Evolutionary conservation across 805 yeast species (phyloP), one percentile per base, ranked within the genome.

Genomic region (Candida arabinofermentans): DNA sequence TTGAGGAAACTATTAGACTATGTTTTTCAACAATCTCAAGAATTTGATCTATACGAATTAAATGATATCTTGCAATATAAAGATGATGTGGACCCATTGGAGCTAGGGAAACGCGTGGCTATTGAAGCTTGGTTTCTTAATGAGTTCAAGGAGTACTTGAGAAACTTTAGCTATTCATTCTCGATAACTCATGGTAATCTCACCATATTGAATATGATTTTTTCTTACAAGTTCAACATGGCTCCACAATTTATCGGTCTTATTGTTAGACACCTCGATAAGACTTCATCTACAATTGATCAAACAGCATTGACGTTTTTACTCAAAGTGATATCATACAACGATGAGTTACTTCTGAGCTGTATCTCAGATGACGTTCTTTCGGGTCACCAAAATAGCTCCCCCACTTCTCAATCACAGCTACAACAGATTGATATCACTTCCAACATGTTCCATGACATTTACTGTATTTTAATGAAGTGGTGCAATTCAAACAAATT

Each of bases 401-500:
- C 35, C 10, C 35, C 35, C 19, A 9, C 24, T 33, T 27, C 39
- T 14, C 33, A 19, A 27, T 33, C 27, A 9, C 33, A 27, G 10
- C 10, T 7, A 14, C 27, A n/a, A 13, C 35, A 18, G 4, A 13
- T n/a, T 6, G 16, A 46, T n/a, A 36, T 34, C 8, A 49, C 47
- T 10, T 27, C 38, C 5, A 55, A 46, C 27, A 29, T 54, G 16
- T 53, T 48, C 40, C 46, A 46, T 13, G 42, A 45, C 6, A 37
- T 54, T 18, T 33, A 27, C 19, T 12, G 34, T 2, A 41, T 46
- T 3, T 34, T 62, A 21, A 36, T 39, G 3, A 18, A 46, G 12
- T 60, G 63, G 62, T 34, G 40, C 9, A 29, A 22, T 5, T 37
- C 21, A 2, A 49, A 57, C 37, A 46, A 22, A 30, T 53, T 42